These are phyloP conservation scores for Thermothielavioides terrestris DNA, from an alignment of 495 filamentous ascomycete genomes.

Conservation along the genomic window DNA sequence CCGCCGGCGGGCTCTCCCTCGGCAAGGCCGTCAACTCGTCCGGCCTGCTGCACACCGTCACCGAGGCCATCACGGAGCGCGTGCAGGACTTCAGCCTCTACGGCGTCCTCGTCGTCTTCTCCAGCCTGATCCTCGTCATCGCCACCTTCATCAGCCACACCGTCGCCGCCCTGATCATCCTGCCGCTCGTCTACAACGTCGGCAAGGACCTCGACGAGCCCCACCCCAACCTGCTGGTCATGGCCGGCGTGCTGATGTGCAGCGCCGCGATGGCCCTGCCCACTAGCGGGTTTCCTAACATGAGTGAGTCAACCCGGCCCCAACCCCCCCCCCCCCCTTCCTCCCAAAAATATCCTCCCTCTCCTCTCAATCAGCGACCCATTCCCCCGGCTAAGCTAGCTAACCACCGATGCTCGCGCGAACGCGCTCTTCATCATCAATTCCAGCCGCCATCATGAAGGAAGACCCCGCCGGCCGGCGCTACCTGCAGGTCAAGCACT, in stretches of 20 bases:
- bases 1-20: constrained; percentile 84
- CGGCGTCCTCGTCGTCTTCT: constrained; percentile 78
- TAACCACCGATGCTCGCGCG: too few relatives aligned
- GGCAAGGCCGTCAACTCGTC: constrained; percentile 93
- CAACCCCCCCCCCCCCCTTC: neutral
- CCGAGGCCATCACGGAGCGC: constrained; percentile 56
- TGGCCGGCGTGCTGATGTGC: constrained; percentile 62
- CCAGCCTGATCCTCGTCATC: constrained; percentile 76
- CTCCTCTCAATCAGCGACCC: too few relatives aligned
- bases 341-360: too few relatives aligned
- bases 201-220: constrained; percentile 77
- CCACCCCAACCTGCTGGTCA: constrained; percentile 90
- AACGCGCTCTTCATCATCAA: neutral
- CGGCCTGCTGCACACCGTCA: constrained; percentile 85
- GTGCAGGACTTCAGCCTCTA: constrained; percentile 81
- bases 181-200: constrained; percentile 81
- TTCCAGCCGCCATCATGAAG: constrained; percentile 93
- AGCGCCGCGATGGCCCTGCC: constrained; percentile 78
- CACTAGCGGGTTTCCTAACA: constrained; percentile 95
- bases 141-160: constrained; percentile 98
- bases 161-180: constrained; percentile 88
- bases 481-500: constrained; percentile 88
- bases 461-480: constrained; percentile 86
- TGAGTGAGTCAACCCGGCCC: constrained; percentile 88
- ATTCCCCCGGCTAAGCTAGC: too few relatives aligned